A percentile compares a stretch with the other conserved stretches of the same genome.
Conservation (phyloP, 1,139 yeast genomes). For the Saccharomyces pastorianus region DNA sequence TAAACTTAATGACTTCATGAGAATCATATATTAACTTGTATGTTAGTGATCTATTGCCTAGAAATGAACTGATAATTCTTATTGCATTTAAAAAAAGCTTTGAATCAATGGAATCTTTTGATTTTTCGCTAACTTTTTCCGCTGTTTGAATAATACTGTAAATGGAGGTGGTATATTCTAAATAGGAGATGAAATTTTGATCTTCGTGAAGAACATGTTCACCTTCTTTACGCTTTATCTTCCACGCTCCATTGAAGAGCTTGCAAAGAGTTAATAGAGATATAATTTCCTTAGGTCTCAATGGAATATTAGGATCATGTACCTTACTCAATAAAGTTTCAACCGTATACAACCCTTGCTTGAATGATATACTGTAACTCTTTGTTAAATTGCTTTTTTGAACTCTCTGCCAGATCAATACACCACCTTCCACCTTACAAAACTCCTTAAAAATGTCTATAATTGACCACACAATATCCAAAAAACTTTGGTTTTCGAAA, state of each 20-base stretch:
- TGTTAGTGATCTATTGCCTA: slow-evolving; percentile 22
- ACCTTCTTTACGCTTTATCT: slow-evolving; percentile 51
- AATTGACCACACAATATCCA: slow-evolving; percentile 42
- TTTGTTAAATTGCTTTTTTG: slow-evolving; percentile 60
- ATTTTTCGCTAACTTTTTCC: slow-evolving; percentile 33
- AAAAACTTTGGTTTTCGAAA: slow-evolving; percentile 35
- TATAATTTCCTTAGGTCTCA: slow-evolving; percentile 33
- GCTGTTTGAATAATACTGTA: slow-evolving; percentile 41
- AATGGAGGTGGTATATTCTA: slow-evolving; percentile 41
- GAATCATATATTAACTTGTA: slow-evolving; percentile 22
- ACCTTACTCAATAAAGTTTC: slow-evolving; percentile 39
- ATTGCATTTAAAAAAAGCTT: slow-evolving; percentile 30
- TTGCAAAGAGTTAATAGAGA: slow-evolving; percentile 39
- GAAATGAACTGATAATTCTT: slow-evolving; percentile 32
- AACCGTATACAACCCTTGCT: slow-evolving; percentile 50
- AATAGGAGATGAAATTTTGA: slow-evolving; percentile 42
- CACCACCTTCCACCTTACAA: slow-evolving; percentile 34
- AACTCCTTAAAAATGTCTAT: slow-evolving; percentile 40
- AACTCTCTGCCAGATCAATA: slow-evolving; percentile 48
- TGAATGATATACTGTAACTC: slow-evolving; percentile 60
- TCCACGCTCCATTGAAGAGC: slow-evolving; percentile 51
- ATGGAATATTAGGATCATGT: slow-evolving; percentile 24
- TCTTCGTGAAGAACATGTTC: slow-evolving; percentile 59
- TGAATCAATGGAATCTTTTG: slow-evolving; percentile 20
- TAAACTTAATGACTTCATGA: slow-evolving; percentile 32